These are phyloP conservation scores for Torulaspora pretoriensis DNA, from an alignment of 1,139 yeast species.

Conservation along the genomic window DNA sequence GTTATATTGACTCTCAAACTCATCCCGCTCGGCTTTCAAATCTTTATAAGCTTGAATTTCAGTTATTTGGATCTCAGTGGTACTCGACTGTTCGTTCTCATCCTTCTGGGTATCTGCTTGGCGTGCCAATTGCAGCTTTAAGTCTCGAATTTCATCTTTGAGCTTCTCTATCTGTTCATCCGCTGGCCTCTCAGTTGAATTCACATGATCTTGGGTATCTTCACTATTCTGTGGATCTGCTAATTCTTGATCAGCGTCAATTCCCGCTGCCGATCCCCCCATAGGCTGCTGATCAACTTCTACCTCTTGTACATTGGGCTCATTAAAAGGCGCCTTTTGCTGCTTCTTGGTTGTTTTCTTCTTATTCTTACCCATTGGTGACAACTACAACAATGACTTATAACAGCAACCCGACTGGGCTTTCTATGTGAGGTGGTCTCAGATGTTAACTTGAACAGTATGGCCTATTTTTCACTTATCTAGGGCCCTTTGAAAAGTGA, in stretches of 20 bases:
- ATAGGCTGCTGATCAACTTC: conserved; percentile 1
- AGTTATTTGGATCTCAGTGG: conserved; percentile 10
- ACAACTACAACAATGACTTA: neutral
- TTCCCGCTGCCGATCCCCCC: neutral
- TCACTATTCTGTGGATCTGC: neutral
- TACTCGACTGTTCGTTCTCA: neutral
- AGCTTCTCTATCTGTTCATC: conserved; percentile 14
- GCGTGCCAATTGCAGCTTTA: conserved; percentile 29
- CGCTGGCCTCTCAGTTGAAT: neutral
- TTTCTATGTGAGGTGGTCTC: neutral
- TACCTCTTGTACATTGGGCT: neutral
- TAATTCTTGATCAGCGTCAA: neutral
- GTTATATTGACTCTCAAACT: conserved; percentile 68
- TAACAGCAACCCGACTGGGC: neutral
- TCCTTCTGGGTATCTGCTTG: conserved; percentile 6
- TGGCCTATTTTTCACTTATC: neutral
- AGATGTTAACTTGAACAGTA: neutral
- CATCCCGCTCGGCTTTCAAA: conserved; percentile 56
- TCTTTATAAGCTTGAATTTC: conserved; percentile 40
- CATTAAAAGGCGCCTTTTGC: conserved; percentile 1
- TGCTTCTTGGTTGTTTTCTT: conserved; percentile 28
- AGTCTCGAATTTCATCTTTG: conserved; percentile 26
- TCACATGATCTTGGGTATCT: neutral
- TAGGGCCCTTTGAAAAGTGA: conserved; percentile 1
- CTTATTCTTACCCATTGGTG: conserved; percentile 32